These are phyloP conservation scores for Limnomonas spitsbergensis DNA, from an alignment of 139 green algal species.

Conservation along the genomic window DNA sequence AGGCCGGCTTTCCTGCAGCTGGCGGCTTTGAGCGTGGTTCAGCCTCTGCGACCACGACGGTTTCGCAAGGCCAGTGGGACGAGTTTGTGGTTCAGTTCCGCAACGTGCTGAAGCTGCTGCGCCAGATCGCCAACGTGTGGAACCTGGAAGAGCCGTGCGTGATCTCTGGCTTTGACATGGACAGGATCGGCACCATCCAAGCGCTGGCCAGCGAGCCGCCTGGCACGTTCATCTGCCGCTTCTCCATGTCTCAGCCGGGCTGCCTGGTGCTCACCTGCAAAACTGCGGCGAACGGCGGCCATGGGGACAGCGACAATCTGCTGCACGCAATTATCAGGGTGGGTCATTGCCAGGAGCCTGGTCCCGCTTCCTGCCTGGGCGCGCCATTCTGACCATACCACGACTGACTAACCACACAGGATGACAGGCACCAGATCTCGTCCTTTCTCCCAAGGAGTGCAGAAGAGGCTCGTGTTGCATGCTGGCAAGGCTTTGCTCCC, in stretches of 20 bases:
- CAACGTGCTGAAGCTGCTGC: constrained; percentile 46
- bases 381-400: too few relatives aligned
- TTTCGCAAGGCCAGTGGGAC: constrained; percentile 55
- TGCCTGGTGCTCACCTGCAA: constrained; percentile 56
- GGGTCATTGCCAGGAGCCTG: constrained; percentile 1
- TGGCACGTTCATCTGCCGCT: constrained; percentile 63
- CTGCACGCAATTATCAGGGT: constrained; percentile 65
- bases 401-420: too few relatives aligned
- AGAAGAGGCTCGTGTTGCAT: too few relatives aligned
- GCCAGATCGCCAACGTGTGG: constrained; percentile 56
- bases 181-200: constrained; percentile 47
- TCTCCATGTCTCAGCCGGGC: constrained; percentile 55
- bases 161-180: constrained; percentile 68
- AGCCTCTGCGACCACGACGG: constrained; percentile 6
- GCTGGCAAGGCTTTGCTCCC: too few relatives aligned
- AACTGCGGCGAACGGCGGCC: constrained; percentile 13
- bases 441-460: too few relatives aligned
- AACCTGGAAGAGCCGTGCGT: constrained; percentile 64
- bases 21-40: too few relatives aligned
- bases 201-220: constrained; percentile 41
- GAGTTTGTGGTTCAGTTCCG: constrained; percentile 55
- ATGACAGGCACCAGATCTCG: too few relatives aligned
- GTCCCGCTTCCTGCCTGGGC: too few relatives aligned
- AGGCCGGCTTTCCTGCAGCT: constrained; percentile 56
- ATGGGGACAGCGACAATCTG: constrained; percentile 49